Conservation (phyloP, 2,329 filamentous ascomycete species). For the Trichophyton rubrum region DNA sequence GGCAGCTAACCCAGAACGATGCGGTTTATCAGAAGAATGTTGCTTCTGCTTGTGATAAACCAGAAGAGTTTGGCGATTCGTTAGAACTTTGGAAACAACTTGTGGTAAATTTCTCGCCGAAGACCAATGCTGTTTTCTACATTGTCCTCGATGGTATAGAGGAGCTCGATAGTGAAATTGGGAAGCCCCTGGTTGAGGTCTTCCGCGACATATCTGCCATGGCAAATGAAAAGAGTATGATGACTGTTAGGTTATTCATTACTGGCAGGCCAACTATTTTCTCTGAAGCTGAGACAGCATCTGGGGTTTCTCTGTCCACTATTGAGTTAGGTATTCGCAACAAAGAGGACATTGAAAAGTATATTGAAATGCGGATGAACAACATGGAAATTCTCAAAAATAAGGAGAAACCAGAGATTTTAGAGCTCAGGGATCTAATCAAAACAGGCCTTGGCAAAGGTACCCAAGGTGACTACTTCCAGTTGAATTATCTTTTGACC, state of each 20-base stretch:
- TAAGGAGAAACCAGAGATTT: slow-evolving; percentile 12
- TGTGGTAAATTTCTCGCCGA: slow-evolving; percentile 11
- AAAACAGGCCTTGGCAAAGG: slow-evolving; percentile 14
- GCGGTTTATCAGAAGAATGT: slow-evolving; percentile 12
- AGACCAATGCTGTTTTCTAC: slow-evolving; percentile 23
- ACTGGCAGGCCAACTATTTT: slow-evolving; percentile 15
- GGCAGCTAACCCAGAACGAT: slow-evolving; percentile 12
- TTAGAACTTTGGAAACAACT: slow-evolving; percentile 13
- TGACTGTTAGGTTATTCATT: slow-evolving; percentile 15
- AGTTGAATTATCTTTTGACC: slow-evolving; percentile 17
- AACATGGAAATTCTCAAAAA: slow-evolving; percentile 18
- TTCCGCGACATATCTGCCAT: slow-evolving; percentile 12
- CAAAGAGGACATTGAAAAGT: slow-evolving; percentile 16
- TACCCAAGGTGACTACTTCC: slow-evolving; percentile 19
- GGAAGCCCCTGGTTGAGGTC: slow-evolving; percentile 16
- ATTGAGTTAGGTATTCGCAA: slow-evolving; percentile 16
- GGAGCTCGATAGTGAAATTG: slow-evolving; percentile 27
- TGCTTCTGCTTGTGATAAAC: slow-evolving; percentile 12
- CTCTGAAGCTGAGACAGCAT: slow-evolving; percentile 12
- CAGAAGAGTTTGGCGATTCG: slow-evolving; percentile 12
- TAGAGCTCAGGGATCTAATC: slow-evolving; percentile 16
- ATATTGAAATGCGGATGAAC: slow-evolving; percentile 18
- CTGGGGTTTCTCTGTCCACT: slow-evolving; percentile 8
- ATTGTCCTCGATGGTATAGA: slow-evolving; percentile 38
- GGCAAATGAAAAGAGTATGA: slow-evolving; percentile 8